Percentiles rank a stretch among this genome's conserved stretches.
Conservation (phyloP, 331 rosid genomes). For the Acacia concinna region DNA sequence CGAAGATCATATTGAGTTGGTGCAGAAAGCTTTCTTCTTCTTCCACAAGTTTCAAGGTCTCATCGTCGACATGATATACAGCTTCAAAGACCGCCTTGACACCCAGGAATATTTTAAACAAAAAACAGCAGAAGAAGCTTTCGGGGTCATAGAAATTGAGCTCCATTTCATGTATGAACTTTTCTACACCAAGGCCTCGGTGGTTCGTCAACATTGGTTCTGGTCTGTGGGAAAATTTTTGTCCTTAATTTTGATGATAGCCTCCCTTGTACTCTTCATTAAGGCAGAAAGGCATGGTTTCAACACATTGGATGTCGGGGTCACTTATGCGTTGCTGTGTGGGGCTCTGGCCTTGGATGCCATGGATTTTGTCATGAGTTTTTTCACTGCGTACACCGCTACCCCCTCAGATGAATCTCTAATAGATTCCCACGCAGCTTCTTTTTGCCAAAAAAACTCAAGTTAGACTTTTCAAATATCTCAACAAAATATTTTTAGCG, state of each 20-base stretch:
- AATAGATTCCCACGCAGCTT: neutral
- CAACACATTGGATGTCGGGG: neutral
- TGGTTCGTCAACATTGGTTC: neutral
- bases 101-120: neutral
- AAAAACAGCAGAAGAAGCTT: conserved; percentile 17
- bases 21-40: conserved; percentile 27
- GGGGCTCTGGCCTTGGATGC: conserved; percentile 28
- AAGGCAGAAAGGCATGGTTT: neutral
- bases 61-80: conserved; percentile 38
- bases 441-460: accelerated
- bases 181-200: conserved; percentile 50
- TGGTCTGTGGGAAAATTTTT: conserved; percentile 15
- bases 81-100: conserved; percentile 27
- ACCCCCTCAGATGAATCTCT: neutral
- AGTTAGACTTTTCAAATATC: neutral
- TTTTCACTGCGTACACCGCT: neutral
- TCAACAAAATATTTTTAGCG: neutral
- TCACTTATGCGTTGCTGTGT: conserved; percentile 27
- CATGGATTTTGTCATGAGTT: neutral
- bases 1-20: neutral
- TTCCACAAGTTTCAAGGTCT: conserved; percentile 33
- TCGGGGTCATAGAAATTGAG: conserved; percentile 37
- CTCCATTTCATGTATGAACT: conserved; percentile 52
- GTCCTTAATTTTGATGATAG: neutral
- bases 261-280: conserved; percentile 16